Evolutionary conservation across 768 basidiomycete genomes (phyloP), one percentile per base, ranked within the genome.

Genomic region (Cubamyces lactineus): DNA sequence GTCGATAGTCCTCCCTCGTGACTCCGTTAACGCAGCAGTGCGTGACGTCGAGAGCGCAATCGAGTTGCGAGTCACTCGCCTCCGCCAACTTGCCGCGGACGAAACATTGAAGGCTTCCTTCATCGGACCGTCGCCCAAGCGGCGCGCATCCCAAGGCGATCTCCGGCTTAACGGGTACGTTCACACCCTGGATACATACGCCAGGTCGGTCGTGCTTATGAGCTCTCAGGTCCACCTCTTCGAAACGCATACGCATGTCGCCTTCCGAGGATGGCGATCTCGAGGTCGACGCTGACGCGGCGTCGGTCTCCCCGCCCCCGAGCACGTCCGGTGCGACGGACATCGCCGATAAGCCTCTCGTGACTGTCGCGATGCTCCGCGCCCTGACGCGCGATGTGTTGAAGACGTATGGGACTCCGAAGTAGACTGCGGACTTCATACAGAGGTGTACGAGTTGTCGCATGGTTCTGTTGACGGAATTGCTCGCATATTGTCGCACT

Each of bases 331-430:
- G 74, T 8, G 81, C 82, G 1, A 72, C 79, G 5, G 72, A 76
- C 13, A 66, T 67, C 34, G 72, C 71, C 28, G 73, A 77, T 11
- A 75, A 73, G 50, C 75, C 80, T 17, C 62, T 75, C 19, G 80
- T 88, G 39, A 89, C 87, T 2, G 75, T 85, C 24, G 84, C 84
- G 16, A 89, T 89, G 88, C 70, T 90, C 51, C 83, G 86, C 42
- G 82, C 83, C 3, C 69, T 86, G 61, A 84, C 84, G 41, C 78
- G 76, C 61, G 81, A 85, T 38, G 65, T 72, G 71, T 63, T 86
- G 61, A 84, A 82, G 74, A 68, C 62, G 17, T 66, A 65, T 41
- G 62, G 67, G 16, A 26, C 19, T 45, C 19, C 57, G 41, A 59
- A 59, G 57, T 59, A 58, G 57, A 23, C 45, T 4, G 30, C 15